Evolutionary conservation across 176 grass and related monocot species (phyloP).

Genomic region (Oryza rufipogon): DNA sequence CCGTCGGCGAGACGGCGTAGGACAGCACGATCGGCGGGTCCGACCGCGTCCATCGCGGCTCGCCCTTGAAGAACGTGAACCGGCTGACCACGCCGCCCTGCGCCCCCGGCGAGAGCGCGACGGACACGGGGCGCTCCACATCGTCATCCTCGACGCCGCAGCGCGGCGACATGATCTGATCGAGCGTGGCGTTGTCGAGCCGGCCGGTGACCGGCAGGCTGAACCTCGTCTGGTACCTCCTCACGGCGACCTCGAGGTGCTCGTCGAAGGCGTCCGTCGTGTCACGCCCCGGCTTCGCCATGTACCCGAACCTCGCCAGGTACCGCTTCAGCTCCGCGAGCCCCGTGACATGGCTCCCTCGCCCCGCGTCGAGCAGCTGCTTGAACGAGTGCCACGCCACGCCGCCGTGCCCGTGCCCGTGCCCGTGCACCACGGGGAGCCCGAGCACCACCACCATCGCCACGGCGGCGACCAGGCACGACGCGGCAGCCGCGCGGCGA

Average conservation of each 20-base stretch:
- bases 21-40: constrained; percentile 59
- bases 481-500: constrained; percentile 26
- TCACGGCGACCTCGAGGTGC: constrained; percentile 63
- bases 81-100: constrained; percentile 37
- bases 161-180: constrained; percentile 70
- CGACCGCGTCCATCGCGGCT: constrained; percentile 65
- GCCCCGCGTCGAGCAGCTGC: constrained; percentile 61
- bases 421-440: constrained; percentile 1
- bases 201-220: constrained; percentile 66
- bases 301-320: constrained; percentile 79
- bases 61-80: constrained; percentile 74
- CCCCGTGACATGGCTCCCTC: constrained; percentile 57
- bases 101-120: background rate
- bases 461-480: too few species aligned
- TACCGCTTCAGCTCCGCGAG: constrained; percentile 72
- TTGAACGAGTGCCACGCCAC: constrained; percentile 61
- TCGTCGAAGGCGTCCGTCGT: constrained; percentile 73
- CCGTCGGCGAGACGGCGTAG: constrained; percentile 63
- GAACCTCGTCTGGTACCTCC: constrained; percentile 63
- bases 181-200: constrained; percentile 68
- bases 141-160: constrained; percentile 71
- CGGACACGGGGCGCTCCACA: background rate
- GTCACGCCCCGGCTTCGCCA: constrained; percentile 32
- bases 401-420: background rate
- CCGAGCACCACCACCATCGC: background rate